Base-by-base conservation (phyloP, 2,329 filamentous ascomycete genomes). In the Trichophyton simii region DNA sequence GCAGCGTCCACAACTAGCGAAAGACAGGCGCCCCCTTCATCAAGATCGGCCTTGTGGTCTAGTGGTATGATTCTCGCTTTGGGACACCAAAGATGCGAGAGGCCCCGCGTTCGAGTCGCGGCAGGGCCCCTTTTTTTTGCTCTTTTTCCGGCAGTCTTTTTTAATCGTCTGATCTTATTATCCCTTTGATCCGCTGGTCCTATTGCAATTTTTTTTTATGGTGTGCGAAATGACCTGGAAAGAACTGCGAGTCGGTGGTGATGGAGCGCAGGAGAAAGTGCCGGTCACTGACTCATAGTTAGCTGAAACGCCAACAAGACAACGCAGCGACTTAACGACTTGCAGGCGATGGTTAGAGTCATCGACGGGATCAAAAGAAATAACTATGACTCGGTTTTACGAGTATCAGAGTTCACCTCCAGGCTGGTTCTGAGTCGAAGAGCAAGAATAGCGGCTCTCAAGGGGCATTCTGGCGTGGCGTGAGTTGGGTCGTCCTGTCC, bases 41-140 rank as follows among this genome's bases (percentile, higher is more conserved):
- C 57, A 28, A 44, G 57, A 52, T 20, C 25, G 62, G 62, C 62
- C 62, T 64, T 64, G 66, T 83, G 80, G 81, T 83, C 81, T 83
- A 83, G 82, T 80, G 82, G 82, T 84, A 85, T 84, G 82, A 84
- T 85, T 84, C 82, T 83, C 82, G 82, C 83, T 84, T 84, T 85
- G 83, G 82, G 82, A 71, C 25, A n/a, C 34, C 36, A 42, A 42
- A 28, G 13, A 15, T 58, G 58, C 58, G 44, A 59, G 58, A 59
- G 58, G 58, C 44, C 58, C 58, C 58, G 58, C 46, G 58, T 59
- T 59, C 58, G 58, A 59, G 46, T 42, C 58, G 46, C 58, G 58
- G 58, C 58, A 44, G 46, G 58, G 42, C 58, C 58, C 58, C 58
- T 46, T 59, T 59, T n/a, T n/a, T 59, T 50, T 59, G 20, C 28